Evolutionary conservation across 2,329 filamentous ascomycete species (phyloP).

Genomic region (Kalaharituber pfeilii): DNA sequence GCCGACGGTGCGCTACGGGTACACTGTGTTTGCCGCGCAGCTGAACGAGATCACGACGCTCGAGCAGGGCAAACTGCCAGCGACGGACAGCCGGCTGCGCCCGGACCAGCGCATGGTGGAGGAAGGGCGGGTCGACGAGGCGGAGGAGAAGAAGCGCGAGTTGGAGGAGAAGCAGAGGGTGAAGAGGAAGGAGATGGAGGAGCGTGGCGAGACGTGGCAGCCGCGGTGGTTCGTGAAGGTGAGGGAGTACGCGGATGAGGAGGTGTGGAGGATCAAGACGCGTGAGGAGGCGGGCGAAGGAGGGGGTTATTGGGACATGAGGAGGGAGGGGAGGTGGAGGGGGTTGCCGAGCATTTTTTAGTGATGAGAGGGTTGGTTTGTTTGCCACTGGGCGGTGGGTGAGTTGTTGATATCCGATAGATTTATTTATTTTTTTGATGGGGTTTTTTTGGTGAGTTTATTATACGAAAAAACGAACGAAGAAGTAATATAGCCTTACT

Average conservation of each 20-base stretch:
- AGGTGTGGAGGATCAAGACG: constrained; percentile 56
- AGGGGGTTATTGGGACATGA: constrained; percentile 74
- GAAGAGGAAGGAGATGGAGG: constrained; percentile 58
- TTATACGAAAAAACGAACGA: no score
- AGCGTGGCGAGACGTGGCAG: constrained; percentile 50
- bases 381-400: no score
- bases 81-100: constrained; percentile 66
- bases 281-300: constrained; percentile 44
- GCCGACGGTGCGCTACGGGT: constrained; percentile 62
- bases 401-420: no score
- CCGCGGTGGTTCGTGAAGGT: constrained; percentile 75
- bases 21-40: constrained; percentile 68
- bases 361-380: no score
- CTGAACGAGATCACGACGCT: constrained; percentile 77
- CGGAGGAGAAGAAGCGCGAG: constrained; percentile 64
- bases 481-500: no score
- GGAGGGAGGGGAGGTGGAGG: constrained; percentile 34
- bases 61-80: constrained; percentile 56
- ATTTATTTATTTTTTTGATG: no score
- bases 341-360: background rate
- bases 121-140: constrained; percentile 60
- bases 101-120: constrained; percentile 81
- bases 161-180: constrained; percentile 74
- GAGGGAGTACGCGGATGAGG: constrained; percentile 40
- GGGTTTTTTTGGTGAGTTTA: no score